Conservation (phyloP, 331 rosid species). For the Acacia concinna region DNA sequence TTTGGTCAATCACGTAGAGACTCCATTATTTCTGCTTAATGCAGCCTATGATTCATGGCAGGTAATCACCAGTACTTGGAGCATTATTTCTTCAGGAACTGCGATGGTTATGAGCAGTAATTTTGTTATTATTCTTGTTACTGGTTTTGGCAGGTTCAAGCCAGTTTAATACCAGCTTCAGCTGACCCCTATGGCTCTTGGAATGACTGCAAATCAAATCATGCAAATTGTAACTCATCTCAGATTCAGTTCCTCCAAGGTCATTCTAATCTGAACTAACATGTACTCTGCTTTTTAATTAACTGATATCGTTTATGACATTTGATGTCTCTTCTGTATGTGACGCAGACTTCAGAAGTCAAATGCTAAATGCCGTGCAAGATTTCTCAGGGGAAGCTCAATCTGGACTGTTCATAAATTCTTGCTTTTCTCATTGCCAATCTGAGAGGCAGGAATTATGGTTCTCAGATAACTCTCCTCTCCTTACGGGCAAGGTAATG, state of each 20-base stretch:
- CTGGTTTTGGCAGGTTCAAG: conserved; percentile 59
- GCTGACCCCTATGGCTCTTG: conserved; percentile 79
- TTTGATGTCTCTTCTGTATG: conserved; percentile 4
- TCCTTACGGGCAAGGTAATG: conserved; percentile 53
- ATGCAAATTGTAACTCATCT: conserved; percentile 70
- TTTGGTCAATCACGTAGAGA: conserved; percentile 59
- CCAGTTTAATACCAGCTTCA: conserved; percentile 75
- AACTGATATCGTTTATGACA: conserved; percentile 3
- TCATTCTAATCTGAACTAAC: conserved; percentile 29
- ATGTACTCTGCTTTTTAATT: background rate
- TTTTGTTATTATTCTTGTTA: background rate
- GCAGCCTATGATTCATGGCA: conserved; percentile 96
- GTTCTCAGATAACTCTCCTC: conserved; percentile 84
- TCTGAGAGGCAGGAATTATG: conserved; percentile 92
- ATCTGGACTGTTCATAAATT: conserved; percentile 78
- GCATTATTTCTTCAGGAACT: background rate
- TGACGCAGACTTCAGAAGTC: conserved; percentile 75
- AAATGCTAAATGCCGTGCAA: conserved; percentile 62
- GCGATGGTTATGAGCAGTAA: background rate
- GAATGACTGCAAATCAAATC: conserved; percentile 79
- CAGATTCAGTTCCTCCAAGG: conserved; percentile 86
- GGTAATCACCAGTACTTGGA: conserved; percentile 43
- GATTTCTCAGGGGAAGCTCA: conserved; percentile 52
- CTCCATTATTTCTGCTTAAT: conserved; percentile 86
- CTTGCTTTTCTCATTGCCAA: conserved; percentile 95